These are phyloP conservation scores for Tylopilus balloui DNA, from an alignment of 768 basidiomycete genomes.

Conservation along the genomic window DNA sequence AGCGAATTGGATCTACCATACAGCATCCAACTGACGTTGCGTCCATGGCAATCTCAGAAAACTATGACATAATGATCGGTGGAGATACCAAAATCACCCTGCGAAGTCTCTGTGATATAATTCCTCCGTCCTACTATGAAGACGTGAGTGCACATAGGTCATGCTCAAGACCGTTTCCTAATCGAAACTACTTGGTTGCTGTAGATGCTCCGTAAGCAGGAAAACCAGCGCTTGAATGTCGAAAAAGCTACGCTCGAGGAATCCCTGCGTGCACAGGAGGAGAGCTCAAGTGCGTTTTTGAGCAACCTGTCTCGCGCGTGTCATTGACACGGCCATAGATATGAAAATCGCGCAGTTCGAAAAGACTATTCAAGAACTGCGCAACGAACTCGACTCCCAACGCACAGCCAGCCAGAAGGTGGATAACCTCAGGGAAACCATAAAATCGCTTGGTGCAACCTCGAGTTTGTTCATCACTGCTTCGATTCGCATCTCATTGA, in stretches of 20 bases:
- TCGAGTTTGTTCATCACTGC: not conserved
- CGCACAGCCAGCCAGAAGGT: not conserved
- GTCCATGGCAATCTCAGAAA: not conserved
- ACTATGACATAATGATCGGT: not conserved
- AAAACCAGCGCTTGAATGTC: not conserved
- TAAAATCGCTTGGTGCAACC: too few relatives aligned
- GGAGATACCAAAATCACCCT: not conserved
- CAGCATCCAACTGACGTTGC: not conserved
- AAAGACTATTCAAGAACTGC: not conserved
- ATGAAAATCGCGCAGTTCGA: not conserved
- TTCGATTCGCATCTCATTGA: not conserved
- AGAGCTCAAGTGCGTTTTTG: not conserved
- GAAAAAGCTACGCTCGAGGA: not conserved
- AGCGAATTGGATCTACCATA: not conserved
- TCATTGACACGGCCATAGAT: not conserved
- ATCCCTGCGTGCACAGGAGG: not conserved
- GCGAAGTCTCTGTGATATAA: not conserved
- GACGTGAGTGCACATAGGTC: not conserved
- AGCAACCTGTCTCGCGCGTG: too few relatives aligned
- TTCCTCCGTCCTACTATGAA: not conserved
- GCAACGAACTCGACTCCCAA: not conserved
- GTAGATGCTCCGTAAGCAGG: not conserved
- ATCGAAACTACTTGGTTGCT: not conserved
- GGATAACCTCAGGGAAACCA: too few relatives aligned
- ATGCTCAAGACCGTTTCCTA: not conserved